These are phyloP conservation scores for Fusarium circinatum DNA, from an alignment of 2,329 filamentous ascomycete genomes.

Conservation along the genomic window DNA sequence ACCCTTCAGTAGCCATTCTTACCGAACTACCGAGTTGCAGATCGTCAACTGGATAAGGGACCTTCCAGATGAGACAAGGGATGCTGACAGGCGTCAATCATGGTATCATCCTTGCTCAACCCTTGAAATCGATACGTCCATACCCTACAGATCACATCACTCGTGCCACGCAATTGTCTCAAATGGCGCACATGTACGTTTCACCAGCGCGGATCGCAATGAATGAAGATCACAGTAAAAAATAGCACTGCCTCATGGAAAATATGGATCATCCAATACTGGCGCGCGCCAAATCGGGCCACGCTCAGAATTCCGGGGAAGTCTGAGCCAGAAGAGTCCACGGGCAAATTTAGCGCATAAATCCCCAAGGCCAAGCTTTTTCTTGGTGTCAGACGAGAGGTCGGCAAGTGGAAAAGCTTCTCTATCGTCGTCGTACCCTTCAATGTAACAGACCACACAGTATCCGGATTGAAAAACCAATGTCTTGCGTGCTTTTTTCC, in stretches of 20 bases:
- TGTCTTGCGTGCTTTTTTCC: slow-evolving; percentile 11
- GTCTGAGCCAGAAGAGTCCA: neutral
- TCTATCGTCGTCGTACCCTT: neutral
- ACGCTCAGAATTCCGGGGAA: slow-evolving; percentile 30
- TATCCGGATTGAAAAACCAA: neutral
- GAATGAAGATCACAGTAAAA: slow-evolving; percentile 2
- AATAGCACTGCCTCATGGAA: slow-evolving; percentile 8
- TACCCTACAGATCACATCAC: slow-evolving; percentile 18
- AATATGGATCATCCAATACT: slow-evolving; percentile 23
- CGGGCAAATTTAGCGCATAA: slow-evolving; percentile 12
- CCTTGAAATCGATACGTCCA: slow-evolving; percentile 6
- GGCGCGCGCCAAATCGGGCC: slow-evolving; percentile 15
- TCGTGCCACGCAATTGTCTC: slow-evolving; percentile 38
- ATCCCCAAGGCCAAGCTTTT: slow-evolving; percentile 28
- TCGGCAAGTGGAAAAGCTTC: slow-evolving; percentile 23
- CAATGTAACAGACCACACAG: slow-evolving; percentile 7
- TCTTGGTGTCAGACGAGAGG: slow-evolving; percentile 20
- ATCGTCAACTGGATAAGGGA: neutral
- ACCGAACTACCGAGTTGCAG: neutral
- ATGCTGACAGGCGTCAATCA: neutral
- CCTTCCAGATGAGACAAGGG: slow-evolving; percentile 16
- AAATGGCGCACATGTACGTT: slow-evolving; percentile 27
- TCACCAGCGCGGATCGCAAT: slow-evolving; percentile 37
- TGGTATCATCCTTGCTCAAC: neutral
- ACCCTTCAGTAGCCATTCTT: neutral